Base-by-base conservation (phyloP, 2,329 filamentous ascomycete genomes). In the Cladophialophora carrionii region DNA sequence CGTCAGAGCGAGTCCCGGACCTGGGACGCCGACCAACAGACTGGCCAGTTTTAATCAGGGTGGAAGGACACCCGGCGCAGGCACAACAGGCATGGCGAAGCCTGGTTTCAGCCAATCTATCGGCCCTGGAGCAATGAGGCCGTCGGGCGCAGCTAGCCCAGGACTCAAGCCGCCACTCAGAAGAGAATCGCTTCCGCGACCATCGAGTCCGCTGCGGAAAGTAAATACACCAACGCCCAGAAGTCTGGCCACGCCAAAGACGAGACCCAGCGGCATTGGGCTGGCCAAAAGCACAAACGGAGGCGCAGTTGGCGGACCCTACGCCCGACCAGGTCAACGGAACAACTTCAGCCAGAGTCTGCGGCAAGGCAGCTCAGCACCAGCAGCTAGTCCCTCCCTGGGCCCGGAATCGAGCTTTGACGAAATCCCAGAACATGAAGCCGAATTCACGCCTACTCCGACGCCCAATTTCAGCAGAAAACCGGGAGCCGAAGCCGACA, bases 51-150 rank as follows among this genome's bases (percentile, higher is more conserved):
- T 87, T 57, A 85, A 83, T 71, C 61, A 71, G 26, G 77, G 75
- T 64, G 79, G 79, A 72, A 61, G 77, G 31, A 87, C 88, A 24
- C 84, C 90, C 7, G 46, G 26, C 20, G 46, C 14, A 12, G 52
- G 52, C 14, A 41, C 37, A 8, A 48, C 57, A 29, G 62, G 63
- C 71, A 68, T 91, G 55, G 84, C 89, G 72, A 71, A 91, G 57
- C 84, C 89, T 62, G 93, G 93, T 74, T 95, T 97, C 79, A 95
- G 92, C 75, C 91, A 96, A 77, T 96, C 93, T 0, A 82, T 96
- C 52, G 92, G 92, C 0, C 90, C 90, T 6, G 86, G 87, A 48
- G 85, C 75, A 14, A 61, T 68, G 53, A 60, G 57, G 41, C 48
- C 57, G 12, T 51, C 67, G 4, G 67, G 89, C 74, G 87, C 88